Percentiles rank a stretch among this genome's conserved stretches.
phyloP scores from a whole-genome alignment of 75 land plant genomes.

The Selaginella tamariscina region DNA sequence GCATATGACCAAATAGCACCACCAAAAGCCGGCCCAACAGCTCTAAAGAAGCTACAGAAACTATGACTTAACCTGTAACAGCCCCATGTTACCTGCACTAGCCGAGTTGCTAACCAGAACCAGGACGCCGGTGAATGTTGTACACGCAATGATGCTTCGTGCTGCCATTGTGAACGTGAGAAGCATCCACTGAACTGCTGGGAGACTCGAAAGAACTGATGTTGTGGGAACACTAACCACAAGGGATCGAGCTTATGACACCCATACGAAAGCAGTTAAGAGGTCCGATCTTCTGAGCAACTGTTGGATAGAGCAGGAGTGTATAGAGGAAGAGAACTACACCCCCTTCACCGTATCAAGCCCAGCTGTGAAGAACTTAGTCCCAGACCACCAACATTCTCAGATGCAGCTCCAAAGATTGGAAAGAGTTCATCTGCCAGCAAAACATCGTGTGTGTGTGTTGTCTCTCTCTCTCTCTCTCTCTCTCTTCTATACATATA shows the following conservation, averaged over 20 bases:
- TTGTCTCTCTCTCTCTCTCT: no score
- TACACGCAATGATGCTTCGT: constrained; percentile 19
- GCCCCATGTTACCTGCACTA: constrained; percentile 25
- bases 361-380: constrained; percentile 17
- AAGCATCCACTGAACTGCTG: constrained; percentile 15
- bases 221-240: constrained; percentile 22
- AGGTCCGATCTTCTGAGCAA: constrained; percentile 14
- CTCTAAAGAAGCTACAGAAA: constrained; percentile 24
- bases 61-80: constrained; percentile 28
- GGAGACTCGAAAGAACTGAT: constrained; percentile 5
- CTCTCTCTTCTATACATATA: no score
- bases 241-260: constrained; percentile 15
- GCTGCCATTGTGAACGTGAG: constrained; percentile 19
- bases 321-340: constrained; percentile 21
- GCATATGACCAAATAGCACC: constrained; percentile 18
- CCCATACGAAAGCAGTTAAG: constrained; percentile 21
- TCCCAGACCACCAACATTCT: constrained; percentile 16
- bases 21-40: constrained; percentile 24
- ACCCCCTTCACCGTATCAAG: constrained; percentile 20
- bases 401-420: constrained; percentile 26
- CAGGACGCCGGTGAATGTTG: constrained; percentile 27
- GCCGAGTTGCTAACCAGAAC: constrained; percentile 29
- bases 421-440: constrained; percentile 29
- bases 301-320: constrained; percentile 11
- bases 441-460: constrained; percentile 8